A percentile compares a stretch with the other conserved stretches of the same genome.
These are phyloP conservation scores for Penicillium pancosmium DNA, from an alignment of 495 filamentous ascomycete genomes.

Conservation along the genomic window DNA sequence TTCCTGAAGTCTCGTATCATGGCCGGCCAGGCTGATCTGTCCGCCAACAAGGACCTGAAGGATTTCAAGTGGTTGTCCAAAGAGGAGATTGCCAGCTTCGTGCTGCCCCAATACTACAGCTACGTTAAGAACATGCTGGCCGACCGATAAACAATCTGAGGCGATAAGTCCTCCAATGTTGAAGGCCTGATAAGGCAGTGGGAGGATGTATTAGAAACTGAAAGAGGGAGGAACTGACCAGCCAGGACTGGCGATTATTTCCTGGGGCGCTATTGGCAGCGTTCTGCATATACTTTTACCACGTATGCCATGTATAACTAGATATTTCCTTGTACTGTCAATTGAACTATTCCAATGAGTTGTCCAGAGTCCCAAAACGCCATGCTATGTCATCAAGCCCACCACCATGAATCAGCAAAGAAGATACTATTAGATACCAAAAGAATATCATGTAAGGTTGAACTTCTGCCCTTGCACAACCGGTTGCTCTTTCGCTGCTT, in stretches of 20 bases:
- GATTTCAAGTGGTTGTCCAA: constrained; percentile 93
- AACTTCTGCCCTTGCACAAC: constrained; percentile 64
- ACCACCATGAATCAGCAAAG: not conserved
- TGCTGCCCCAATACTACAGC: constrained; percentile 67
- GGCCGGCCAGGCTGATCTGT: constrained; percentile 89
- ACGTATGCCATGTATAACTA: constrained; percentile 53
- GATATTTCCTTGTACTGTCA: constrained; percentile 36
- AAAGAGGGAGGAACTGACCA: constrained; percentile 1
- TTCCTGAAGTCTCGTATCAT: constrained; percentile 95
- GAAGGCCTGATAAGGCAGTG: not conserved
- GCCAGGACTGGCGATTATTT: constrained; percentile 21
- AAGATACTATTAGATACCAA: not conserved
- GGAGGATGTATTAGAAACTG: constrained; percentile 6
- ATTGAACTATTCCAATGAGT: constrained; percentile 27
- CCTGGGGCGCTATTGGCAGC: constrained; percentile 23
- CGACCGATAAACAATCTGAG: constrained; percentile 54
- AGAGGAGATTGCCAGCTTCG: constrained; percentile 74
- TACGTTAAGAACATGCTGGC: constrained; percentile 79
- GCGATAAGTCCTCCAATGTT: not conserved
- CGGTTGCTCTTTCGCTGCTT: constrained; percentile 51
- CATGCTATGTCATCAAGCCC: constrained; percentile 17
- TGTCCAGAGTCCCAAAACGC: constrained; percentile 21
- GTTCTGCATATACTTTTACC: constrained; percentile 46
- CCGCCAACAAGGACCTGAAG: constrained; percentile 68
- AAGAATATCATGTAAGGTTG: not conserved